Conservation (phyloP, 2,329 filamentous ascomycete species). For the Cladosporium sp. region DNA sequence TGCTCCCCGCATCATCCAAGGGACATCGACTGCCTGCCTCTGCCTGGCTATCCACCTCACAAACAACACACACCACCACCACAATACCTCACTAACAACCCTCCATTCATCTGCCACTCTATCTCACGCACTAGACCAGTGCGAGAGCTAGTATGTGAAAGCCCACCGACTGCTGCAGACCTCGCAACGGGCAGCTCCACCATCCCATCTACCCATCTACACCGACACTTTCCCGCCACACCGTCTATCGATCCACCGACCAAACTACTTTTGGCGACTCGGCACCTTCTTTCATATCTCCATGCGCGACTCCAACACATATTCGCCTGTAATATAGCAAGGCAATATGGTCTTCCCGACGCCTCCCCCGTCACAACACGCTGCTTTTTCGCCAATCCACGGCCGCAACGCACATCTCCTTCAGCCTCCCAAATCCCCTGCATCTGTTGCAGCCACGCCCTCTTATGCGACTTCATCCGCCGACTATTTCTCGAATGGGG, state of each 20-base stretch:
- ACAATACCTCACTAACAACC: too few relatives aligned
- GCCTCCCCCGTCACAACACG: constrained; percentile 8
- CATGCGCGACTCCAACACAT: neutral
- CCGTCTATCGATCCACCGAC: neutral
- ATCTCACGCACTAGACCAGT: too few relatives aligned
- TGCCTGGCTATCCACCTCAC: too few relatives aligned
- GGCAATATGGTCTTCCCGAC: constrained; percentile 4
- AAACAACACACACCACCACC: too few relatives aligned
- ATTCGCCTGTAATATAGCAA: neutral
- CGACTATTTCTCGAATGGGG: constrained; percentile 26
- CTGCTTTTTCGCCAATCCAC: constrained; percentile 1
- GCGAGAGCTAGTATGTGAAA: neutral
- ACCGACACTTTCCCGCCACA: constrained; percentile 11
- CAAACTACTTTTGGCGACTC: neutral
- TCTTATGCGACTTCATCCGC: constrained; percentile 18
- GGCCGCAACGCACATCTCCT: constrained; percentile 33
- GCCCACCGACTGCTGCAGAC: neutral
- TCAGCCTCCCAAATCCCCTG: constrained; percentile 39
- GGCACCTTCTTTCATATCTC: neutral
- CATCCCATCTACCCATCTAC: neutral
- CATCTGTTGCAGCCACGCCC: constrained; percentile 28
- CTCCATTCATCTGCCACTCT: too few relatives aligned
- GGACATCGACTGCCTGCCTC: too few relatives aligned
- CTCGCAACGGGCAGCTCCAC: too few relatives aligned
- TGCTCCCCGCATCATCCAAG: too few relatives aligned